Base-by-base conservation (phyloP, 1,139 yeast species). In the Yamadazyma spencermartinsiae region DNA sequence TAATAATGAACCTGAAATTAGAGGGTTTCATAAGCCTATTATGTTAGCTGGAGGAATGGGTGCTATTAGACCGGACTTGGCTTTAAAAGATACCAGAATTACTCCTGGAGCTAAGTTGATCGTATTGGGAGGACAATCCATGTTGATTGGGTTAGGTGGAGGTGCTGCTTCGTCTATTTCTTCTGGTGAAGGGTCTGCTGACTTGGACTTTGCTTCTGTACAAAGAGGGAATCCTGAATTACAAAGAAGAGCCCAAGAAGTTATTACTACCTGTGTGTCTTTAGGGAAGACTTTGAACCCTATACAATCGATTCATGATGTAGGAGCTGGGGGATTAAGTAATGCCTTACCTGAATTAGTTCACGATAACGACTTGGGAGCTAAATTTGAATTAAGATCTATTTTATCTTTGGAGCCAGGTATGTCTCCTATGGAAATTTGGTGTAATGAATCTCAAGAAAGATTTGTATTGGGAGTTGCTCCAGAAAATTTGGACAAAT, bases 31-130 rank as follows among this genome's bases (percentile, higher is more conserved):
- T 66, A 94, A 94, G 65, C 99, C 99, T 38, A 90, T 94, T 55
- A 94, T 94, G 99, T 72, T 94, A 66, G 98, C 99, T 41, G 99
- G 99, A 71, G 99, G 99, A 57, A 77, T 94, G 73, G 99, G 99
- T 57, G 83, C 96, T 24, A 86, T 92, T 37, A 81, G 98, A 63
- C 98, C 98, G 6, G 89, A 80, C 46, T 81, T 90, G 57, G 92
- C 98, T 8, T 73, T 94, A 51, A 94, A 94, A 63, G 85, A 88
- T 60, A 80, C 81, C 40, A 83, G 79, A 46, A 89, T 94, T 50
- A 87, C 96, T 4, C 95, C 98, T 21, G 97, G 97, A 16, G 82
- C 98, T 20, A 82, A 86, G 42, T 74, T 94, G 49, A 87, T 94
- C 58, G 98, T 94, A 19, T 79, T 94, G 39, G 99, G 99, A 58